Evolutionary conservation across 2,329 filamentous ascomycete species (phyloP).

Genomic region (Geosmithia flava): DNA sequence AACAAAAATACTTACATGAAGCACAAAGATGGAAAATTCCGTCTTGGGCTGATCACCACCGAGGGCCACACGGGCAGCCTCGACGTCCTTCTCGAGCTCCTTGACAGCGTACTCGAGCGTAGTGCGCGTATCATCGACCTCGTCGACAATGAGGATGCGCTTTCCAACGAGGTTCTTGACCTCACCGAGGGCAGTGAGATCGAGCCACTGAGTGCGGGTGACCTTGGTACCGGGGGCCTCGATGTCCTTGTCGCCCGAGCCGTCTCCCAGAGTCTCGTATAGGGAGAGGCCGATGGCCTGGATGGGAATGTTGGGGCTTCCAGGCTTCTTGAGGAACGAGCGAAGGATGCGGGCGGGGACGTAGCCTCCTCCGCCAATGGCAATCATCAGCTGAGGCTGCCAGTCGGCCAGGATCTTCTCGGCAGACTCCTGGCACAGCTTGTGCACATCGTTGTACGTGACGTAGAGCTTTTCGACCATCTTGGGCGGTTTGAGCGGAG

Average conservation of each 20-base stretch:
- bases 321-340: constrained; percentile 87
- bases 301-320: constrained; percentile 89
- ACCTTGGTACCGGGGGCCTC: constrained; percentile 87
- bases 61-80: constrained; percentile 61
- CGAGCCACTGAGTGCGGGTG: constrained; percentile 96
- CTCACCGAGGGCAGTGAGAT: constrained; percentile 68
- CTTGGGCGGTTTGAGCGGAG: constrained; percentile 20
- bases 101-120: constrained; percentile 89
- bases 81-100: constrained; percentile 91
- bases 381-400: constrained; percentile 93
- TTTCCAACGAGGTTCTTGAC: constrained; percentile 86
- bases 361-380: constrained; percentile 94
- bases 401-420: constrained; percentile 71
- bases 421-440: constrained; percentile 84
- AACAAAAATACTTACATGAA: constrained; percentile 54
- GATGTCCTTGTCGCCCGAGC: constrained; percentile 25
- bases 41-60: constrained; percentile 58
- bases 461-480: constrained; percentile 83
- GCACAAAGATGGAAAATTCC: constrained; percentile 85
- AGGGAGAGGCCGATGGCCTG: constrained; percentile 97
- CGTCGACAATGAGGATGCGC: constrained; percentile 84
- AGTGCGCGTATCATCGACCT: constrained; percentile 91
- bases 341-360: constrained; percentile 93
- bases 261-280: constrained; percentile 65
- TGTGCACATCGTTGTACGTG: constrained; percentile 94